Conservation (phyloP, 2,329 filamentous ascomycete genomes). For the Clonostachys solani region DNA sequence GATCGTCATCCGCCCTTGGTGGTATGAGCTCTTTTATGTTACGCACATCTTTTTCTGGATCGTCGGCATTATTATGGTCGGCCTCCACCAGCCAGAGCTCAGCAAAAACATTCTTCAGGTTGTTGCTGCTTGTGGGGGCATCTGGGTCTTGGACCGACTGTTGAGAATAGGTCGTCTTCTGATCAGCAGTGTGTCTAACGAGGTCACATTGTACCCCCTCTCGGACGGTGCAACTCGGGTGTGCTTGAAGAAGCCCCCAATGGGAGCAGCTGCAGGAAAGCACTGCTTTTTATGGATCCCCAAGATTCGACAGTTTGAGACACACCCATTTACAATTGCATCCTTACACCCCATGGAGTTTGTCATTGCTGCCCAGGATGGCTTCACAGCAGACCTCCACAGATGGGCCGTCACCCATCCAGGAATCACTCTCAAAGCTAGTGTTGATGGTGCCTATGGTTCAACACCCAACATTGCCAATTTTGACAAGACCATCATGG, state of each 20-base stretch:
- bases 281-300: constrained; percentile 65
- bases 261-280: constrained; percentile 44
- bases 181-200: constrained; percentile 42
- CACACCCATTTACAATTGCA: constrained; percentile 61
- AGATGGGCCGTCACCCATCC: constrained; percentile 43
- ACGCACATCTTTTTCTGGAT: constrained; percentile 46
- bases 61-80: constrained; percentile 39
- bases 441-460: constrained; percentile 57
- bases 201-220: constrained; percentile 47
- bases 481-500: constrained; percentile 52
- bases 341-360: constrained; percentile 49
- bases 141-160: constrained; percentile 48
- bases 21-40: constrained; percentile 54
- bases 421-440: constrained; percentile 40
- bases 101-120: constrained; percentile 34
- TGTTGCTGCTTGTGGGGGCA: constrained; percentile 31
- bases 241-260: constrained; percentile 43
- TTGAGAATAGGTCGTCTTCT: constrained; percentile 38
- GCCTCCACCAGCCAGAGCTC: constrained; percentile 46
- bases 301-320: constrained; percentile 48
- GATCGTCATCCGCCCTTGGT: constrained; percentile 34
- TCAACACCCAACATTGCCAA: constrained; percentile 44
- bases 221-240: constrained; percentile 50
- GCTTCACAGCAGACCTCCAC: constrained; percentile 54
- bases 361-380: constrained; percentile 52